phyloP scores from a whole-genome alignment of 371 early-diverging fungal genomes.

The Mucor irregularis region DNA sequence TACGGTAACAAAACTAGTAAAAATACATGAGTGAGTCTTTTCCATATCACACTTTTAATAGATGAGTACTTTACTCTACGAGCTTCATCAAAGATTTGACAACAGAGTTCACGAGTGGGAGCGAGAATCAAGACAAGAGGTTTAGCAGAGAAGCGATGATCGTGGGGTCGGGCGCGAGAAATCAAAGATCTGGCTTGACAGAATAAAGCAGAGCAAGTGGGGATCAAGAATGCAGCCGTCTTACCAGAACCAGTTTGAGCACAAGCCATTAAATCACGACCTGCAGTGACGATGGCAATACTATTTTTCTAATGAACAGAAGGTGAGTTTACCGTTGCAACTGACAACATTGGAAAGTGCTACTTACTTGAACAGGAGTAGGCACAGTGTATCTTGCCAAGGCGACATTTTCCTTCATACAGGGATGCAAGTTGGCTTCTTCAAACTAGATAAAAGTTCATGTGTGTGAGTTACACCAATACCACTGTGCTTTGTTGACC shows the following conservation, averaged over 20 bases:
- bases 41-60: neutral
- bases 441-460: constrained; percentile 37
- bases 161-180: constrained; percentile 33
- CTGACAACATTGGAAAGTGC: no score
- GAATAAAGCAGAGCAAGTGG: constrained; percentile 49
- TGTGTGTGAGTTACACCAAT: neutral
- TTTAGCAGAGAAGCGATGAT: constrained; percentile 26
- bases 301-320: constrained; percentile 43
- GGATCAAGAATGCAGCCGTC: constrained; percentile 75
- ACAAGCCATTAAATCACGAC: constrained; percentile 77
- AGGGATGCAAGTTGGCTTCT: constrained; percentile 47
- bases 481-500: neutral
- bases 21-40: neutral
- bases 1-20: constrained; percentile 43
- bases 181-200: constrained; percentile 26
- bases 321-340: neutral
- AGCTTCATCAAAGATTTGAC: constrained; percentile 50
- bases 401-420: constrained; percentile 57
- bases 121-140: constrained; percentile 45
- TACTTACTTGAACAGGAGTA: constrained; percentile 67
- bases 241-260: constrained; percentile 86
- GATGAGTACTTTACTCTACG: constrained; percentile 31
- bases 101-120: constrained; percentile 49
- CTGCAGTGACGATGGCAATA: constrained; percentile 66
- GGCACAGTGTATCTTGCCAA: constrained; percentile 62